phyloP scores from a whole-genome alignment of 2,329 filamentous ascomycete genomes.

The Penicillium sp. region DNA sequence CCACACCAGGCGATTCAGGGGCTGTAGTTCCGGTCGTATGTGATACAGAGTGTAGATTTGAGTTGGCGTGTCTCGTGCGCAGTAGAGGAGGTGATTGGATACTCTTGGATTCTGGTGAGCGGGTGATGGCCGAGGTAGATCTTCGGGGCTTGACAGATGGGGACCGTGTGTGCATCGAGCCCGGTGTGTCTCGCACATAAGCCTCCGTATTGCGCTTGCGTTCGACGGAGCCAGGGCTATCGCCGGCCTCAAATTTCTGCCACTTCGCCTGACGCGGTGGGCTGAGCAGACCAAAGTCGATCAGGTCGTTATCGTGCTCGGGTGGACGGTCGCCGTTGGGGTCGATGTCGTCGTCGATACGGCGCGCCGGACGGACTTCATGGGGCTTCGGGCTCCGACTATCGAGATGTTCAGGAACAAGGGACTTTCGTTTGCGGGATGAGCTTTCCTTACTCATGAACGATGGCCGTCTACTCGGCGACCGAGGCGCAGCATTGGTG shows the following conservation, averaged over 20 bases:
- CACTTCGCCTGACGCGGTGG: conserved; percentile 33
- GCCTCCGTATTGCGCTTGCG: conserved; percentile 26
- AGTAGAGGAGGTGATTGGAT: conserved; percentile 18
- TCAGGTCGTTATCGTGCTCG: conserved; percentile 18
- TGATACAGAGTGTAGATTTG: conserved; percentile 25
- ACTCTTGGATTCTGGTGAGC: conserved; percentile 27
- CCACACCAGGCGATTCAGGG: background rate
- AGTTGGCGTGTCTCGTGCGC: conserved; percentile 27
- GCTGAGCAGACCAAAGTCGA: conserved; percentile 21
- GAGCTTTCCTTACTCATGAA: conserved; percentile 33
- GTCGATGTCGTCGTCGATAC: conserved; percentile 13
- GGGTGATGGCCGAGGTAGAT: conserved; percentile 20
- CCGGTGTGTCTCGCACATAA: conserved; percentile 9
- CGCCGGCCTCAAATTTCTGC: conserved; percentile 33
- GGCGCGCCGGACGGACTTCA: conserved; percentile 22
- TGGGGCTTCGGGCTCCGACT: conserved; percentile 19
- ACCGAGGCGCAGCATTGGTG: conserved; percentile 13
- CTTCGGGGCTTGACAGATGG: conserved; percentile 22
- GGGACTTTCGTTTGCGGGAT: conserved; percentile 40
- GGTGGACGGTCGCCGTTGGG: conserved; percentile 7
- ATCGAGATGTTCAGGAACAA: conserved; percentile 32
- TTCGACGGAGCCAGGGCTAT: conserved; percentile 39
- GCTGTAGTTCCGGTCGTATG: conserved; percentile 2
- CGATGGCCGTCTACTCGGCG: conserved; percentile 19
- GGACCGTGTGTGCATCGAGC: conserved; percentile 21